Conservation (phyloP, 2,329 filamentous ascomycete species). For the Colletotrichum lupini region DNA sequence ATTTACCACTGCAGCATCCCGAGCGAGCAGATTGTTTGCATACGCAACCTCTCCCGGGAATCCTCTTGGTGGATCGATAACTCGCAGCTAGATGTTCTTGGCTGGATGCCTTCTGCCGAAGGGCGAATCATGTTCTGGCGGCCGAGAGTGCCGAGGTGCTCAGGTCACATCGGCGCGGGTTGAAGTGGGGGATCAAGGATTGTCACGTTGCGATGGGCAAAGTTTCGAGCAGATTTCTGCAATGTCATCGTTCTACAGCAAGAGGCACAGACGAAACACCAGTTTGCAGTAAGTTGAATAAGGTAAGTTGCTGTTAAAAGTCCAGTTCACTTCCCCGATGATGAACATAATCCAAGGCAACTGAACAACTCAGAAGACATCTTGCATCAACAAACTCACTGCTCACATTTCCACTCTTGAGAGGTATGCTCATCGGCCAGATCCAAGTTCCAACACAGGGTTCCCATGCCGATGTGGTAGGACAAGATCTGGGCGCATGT, state of each 20-base stretch:
- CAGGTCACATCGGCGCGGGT: neutral
- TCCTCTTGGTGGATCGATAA: constrained; percentile 6
- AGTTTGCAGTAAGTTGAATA: neutral
- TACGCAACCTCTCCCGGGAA: neutral
- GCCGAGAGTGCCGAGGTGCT: constrained; percentile 17
- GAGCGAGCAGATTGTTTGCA: neutral
- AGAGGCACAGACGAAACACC: too few relatives aligned
- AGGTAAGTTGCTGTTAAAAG: too few relatives aligned
- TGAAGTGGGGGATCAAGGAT: neutral
- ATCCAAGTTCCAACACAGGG: neutral
- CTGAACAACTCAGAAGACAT: neutral
- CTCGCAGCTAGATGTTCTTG: neutral
- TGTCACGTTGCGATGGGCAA: neutral
- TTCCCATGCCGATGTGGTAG: neutral
- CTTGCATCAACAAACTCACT: neutral
- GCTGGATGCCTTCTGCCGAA: neutral
- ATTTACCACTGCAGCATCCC: neutral
- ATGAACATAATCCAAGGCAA: neutral
- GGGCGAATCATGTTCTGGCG: constrained; percentile 1
- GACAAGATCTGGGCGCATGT: neutral
- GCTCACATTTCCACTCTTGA: neutral
- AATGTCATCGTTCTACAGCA: neutral
- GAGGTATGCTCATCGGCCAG: neutral
- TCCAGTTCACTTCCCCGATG: neutral
- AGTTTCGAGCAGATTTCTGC: neutral